phyloP scores from a whole-genome alignment of 2,329 filamentous ascomycete species.

The Nemania diffusa region DNA sequence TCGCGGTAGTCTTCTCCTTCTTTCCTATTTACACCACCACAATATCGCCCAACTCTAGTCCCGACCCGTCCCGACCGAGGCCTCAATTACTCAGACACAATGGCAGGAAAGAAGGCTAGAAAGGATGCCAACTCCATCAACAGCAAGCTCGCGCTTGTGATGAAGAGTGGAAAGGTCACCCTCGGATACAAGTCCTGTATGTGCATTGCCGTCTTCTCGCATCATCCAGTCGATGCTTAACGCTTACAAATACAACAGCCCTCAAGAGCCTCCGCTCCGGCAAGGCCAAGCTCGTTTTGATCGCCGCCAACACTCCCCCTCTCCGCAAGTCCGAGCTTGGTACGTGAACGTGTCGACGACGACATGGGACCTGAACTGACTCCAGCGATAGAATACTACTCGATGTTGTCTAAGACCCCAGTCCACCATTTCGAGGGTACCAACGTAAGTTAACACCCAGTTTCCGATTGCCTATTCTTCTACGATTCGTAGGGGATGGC shows the following conservation, averaged over 20 bases:
- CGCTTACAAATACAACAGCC: constrained; percentile 47
- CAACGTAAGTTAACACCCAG: constrained; percentile 83
- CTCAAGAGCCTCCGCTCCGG: constrained; percentile 90
- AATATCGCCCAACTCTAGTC: constrained; percentile 16
- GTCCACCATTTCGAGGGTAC: constrained; percentile 99
- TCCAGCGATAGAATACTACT: constrained; percentile 70
- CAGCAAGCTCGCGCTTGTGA: constrained; percentile 57
- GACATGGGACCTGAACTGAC: constrained; percentile 2
- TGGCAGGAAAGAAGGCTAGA: constrained; percentile 81
- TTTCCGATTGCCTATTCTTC: constrained; percentile 8
- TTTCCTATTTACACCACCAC: constrained; percentile 27
- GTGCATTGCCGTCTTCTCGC: constrained; percentile 17
- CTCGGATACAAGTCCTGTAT: constrained; percentile 84
- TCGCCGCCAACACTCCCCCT: constrained; percentile 94
- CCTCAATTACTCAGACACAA: constrained; percentile 60
- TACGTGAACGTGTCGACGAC: constrained; percentile 86
- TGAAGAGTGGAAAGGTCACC: constrained; percentile 71
- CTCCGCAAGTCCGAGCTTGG: constrained; percentile 96
- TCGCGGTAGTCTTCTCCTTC: constrained; percentile 6
- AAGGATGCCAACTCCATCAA: constrained; percentile 80
- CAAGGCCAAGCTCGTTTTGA: constrained; percentile 99
- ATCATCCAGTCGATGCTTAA: not conserved
- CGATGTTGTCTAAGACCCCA: constrained; percentile 90
- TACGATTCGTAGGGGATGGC: constrained; percentile 26
- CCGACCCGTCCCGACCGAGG: constrained; percentile 18